Evolutionary conservation across 2,329 filamentous ascomycete species (phyloP), one percentile per base, ranked within the genome.

Genomic region (Thelonectria blattea): DNA sequence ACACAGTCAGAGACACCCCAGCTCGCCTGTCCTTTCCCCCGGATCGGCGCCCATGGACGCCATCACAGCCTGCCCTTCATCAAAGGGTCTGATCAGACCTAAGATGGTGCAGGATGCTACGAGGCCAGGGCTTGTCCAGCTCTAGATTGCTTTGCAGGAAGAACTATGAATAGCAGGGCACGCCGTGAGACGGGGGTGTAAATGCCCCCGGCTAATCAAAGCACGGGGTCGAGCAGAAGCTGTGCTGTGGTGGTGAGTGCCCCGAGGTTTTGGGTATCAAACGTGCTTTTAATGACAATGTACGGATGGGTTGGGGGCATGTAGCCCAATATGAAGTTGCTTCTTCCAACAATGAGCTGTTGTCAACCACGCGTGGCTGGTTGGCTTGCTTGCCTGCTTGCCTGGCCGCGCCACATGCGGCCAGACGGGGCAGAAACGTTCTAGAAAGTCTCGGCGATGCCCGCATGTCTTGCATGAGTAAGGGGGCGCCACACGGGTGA

Each of bases 1-100:
- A 9, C 18, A 15, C 22, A n/a, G 18, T 27, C 18, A 22, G 11
- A 49, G 32, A 34, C 24, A 11, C 2, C 9, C 32, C 14, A 54
- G 52, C 56, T 41, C 39, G 56, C 48, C 52, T 56, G 52, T 39
- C 60, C 55, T 39, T 15, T 37, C 11, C 34, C 61, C 52, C 46
- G 30, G 60, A 39, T 62, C 20, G 47, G 37, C n/a, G n/a, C n/a
- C 51, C 50, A 54, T 20, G 51, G 27, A 20, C 34, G 51, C 51
- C 56, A 54, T 39, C 30, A 24, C 41, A 6, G 11, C 42, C 18
- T 12, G 14, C 42, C 17, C 34, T 22, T 51, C 32, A 51, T 42
- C 39, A 34, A 57, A 52, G 30, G 54, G 47, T 46, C 51, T 17
- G 6, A 46, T 24, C 14, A 54, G 17, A 46, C 27, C 39, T 24